Percentiles rank a stretch among this genome's conserved stretches.
Conservation (phyloP, 306 rosid genomes). For the cucumber (Cucumis sativus) region DNA sequence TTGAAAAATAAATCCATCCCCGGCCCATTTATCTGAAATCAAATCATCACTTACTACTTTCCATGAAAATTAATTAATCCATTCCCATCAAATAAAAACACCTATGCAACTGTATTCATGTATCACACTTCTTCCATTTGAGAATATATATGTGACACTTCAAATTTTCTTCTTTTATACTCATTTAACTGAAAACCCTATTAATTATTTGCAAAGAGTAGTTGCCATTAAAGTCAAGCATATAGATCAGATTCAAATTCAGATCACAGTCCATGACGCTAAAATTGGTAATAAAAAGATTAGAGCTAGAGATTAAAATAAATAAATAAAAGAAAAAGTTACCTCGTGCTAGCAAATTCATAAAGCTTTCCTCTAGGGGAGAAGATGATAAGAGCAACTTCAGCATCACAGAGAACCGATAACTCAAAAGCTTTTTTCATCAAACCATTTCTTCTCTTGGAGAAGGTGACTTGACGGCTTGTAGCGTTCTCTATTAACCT, state of each 20-base stretch:
- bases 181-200: not conserved
- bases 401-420: slow-evolving; percentile 5
- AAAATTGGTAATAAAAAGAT: not conserved
- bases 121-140: not conserved
- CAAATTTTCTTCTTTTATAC: not conserved
- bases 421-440: slow-evolving; percentile 36
- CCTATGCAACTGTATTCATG: not conserved
- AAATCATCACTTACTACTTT: not conserved
- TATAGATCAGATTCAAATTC: not conserved
- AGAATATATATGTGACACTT: not conserved
- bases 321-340: not conserved
- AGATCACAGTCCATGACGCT: not conserved
- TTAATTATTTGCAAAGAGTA: not conserved
- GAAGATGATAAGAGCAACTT: slow-evolving; percentile 14
- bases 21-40: not conserved
- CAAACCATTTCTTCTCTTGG: slow-evolving; percentile 29
- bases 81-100: not conserved
- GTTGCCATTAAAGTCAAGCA: not conserved
- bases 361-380: slow-evolving; percentile 44
- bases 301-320: not conserved
- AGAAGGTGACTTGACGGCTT: slow-evolving; percentile 60
- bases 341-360: slow-evolving; percentile 13
- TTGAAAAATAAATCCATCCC: not conserved
- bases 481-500: slow-evolving; percentile 74
- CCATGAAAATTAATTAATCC: not conserved